These are phyloP conservation scores for Euphrasia arctica DNA, from an alignment of 305 asterid species.

Conservation along the genomic window DNA sequence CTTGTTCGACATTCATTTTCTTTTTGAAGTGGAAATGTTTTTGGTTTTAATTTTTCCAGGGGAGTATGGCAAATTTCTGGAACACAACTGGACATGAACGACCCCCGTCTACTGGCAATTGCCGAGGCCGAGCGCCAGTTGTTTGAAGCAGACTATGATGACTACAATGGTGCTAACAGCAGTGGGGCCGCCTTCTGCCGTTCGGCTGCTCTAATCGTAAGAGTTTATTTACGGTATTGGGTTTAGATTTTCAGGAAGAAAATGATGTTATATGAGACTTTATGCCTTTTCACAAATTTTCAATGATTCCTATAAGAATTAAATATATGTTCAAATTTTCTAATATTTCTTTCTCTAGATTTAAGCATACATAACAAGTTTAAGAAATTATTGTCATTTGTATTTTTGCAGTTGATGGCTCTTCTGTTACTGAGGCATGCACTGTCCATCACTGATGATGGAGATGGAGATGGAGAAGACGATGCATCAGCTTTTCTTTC, in stretches of 20 bases:
- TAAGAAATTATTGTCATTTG: slow-evolving; percentile 12
- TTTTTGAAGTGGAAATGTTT: background rate
- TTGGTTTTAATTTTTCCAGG: slow-evolving; percentile 30
- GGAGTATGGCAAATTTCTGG: slow-evolving; percentile 99
- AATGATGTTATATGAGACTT: background rate
- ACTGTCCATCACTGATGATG: slow-evolving; percentile 61
- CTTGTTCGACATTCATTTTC: background rate
- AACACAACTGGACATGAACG: slow-evolving; percentile 74
- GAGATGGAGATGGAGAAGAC: slow-evolving; percentile 55
- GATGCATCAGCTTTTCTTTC: slow-evolving; percentile 80
- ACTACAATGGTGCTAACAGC: slow-evolving; percentile 63
- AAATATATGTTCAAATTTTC: background rate
- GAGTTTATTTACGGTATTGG: slow-evolving; percentile 23
- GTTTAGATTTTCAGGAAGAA: too few relatives aligned
- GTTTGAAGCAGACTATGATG: slow-evolving; percentile 86
- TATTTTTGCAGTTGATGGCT: slow-evolving; percentile 75
- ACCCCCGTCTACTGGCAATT: slow-evolving; percentile 84
- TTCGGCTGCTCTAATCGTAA: slow-evolving; percentile 90
- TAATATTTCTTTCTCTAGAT: background rate
- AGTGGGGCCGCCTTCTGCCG: slow-evolving; percentile 94
- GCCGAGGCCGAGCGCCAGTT: slow-evolving; percentile 96
- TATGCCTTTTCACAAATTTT: background rate
- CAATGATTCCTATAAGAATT: too few relatives aligned
- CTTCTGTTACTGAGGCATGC: slow-evolving; percentile 93
- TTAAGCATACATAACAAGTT: background rate